phyloP scores from a whole-genome alignment of 805 yeast species.

The Lipomyces orientalis region DNA sequence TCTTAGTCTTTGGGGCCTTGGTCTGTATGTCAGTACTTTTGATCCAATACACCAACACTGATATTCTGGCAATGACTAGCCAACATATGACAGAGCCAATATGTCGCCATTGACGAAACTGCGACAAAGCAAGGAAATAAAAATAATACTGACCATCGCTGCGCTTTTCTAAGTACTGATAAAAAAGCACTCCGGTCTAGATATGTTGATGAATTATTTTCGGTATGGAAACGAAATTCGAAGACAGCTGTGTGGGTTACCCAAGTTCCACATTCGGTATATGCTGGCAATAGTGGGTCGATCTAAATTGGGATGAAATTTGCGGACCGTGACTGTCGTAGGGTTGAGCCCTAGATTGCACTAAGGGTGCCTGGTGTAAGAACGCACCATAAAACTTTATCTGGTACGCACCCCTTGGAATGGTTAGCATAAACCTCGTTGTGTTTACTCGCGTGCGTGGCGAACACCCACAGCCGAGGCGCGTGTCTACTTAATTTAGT shows the following conservation, averaged over 20 bases:
- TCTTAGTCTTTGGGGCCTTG: conserved; percentile 63
- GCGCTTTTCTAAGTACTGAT: conserved; percentile 58
- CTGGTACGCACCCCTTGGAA: background rate
- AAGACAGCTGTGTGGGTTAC: background rate
- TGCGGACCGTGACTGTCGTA: background rate
- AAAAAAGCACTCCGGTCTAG: conserved; percentile 84
- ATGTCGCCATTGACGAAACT: background rate
- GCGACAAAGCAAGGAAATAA: conserved; percentile 6
- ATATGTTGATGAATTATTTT: background rate
- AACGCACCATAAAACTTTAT: background rate
- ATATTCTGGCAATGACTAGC: background rate
- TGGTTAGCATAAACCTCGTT: background rate
- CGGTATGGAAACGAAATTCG: background rate
- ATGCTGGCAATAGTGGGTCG: too few relatives aligned
- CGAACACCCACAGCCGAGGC: background rate
- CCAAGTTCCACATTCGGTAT: too few relatives aligned
- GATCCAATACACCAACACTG: background rate
- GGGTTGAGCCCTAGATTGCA: background rate
- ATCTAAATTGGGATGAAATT: too few relatives aligned
- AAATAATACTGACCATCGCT: conserved; percentile 94
- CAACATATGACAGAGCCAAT: background rate
- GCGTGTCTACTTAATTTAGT: background rate
- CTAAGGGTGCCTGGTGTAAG: too few relatives aligned
- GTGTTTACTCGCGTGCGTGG: too few relatives aligned
- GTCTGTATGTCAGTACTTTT: background rate